Evolutionary conservation across 2,329 filamentous ascomycete species (phyloP), one percentile per base, ranked within the genome.

Genomic region (Colletotrichum lupini): DNA sequence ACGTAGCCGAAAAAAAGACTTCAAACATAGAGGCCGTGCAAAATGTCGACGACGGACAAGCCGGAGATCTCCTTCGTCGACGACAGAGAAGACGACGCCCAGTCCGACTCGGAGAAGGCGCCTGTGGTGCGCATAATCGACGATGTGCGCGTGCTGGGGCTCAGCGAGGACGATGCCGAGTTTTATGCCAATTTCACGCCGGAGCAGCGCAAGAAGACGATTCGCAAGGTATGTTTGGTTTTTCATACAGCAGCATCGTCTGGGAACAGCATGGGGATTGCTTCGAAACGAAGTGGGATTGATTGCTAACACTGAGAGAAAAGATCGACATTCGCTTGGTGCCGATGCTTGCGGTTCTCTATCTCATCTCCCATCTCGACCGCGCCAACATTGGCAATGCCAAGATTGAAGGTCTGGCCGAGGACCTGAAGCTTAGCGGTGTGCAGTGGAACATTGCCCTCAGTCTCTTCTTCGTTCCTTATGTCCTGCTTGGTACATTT

Each of bases 381-480:
- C 82, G 87, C 24, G 86, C 87, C 9, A 91, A 91, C 77, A 81
- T 80, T 16, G 79, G 79, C 49, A 89, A 89, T 79, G 87, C 88
- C 12, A 89, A 88, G 79, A 88, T 89, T 58, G 80, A 81, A 72
- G 79, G 80, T 12, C 72, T 82, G 2, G 76, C 76, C 59, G 63
- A 85, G 52, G 76, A 79, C 60, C 69, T 80, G 22, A 69, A 86
- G 16, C 87, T 93, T 83, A 86, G 85, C 0, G 82, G 86, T 16
- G 84, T 85, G 24, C 85, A 92, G 79, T 93, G 91, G 80, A 80
- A 80, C 91, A 92, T 81, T 81, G 88, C 61, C 78, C 85, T 66
- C 80, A 87, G 75, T 16, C 66, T 73, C 83, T 93, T 93, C 76
- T 94, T 94, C 83, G 92, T 93, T 80, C 85, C 93, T 26, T 92